Percentiles rank a stretch among this genome's conserved stretches.
phyloP scores from a whole-genome alignment of 2,329 filamentous ascomycete species.

The Fusarium camptoceras region DNA sequence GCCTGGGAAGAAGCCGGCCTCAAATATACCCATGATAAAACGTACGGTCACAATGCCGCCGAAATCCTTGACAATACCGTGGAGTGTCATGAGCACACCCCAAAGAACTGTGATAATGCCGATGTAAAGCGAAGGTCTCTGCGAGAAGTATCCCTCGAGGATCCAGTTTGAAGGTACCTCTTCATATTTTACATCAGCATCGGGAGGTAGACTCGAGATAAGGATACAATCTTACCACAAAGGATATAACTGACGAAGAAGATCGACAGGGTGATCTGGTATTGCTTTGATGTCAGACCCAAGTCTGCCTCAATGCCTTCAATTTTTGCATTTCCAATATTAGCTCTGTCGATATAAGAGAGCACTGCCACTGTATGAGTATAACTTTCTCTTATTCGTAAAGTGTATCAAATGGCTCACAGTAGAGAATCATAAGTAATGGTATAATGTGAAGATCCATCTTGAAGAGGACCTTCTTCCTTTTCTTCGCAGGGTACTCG shows the following conservation, averaged over 20 bases:
- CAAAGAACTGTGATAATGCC: not conserved
- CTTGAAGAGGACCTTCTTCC: not conserved
- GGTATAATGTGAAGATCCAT: not conserved
- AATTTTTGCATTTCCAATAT: not conserved
- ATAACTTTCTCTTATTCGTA: not conserved
- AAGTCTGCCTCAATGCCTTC: not conserved
- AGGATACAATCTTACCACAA: not conserved
- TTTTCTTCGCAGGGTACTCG: not conserved
- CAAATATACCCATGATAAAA: not conserved
- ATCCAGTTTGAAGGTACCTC: not conserved
- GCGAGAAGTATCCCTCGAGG: not conserved
- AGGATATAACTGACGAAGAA: not conserved
- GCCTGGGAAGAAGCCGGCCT: not conserved
- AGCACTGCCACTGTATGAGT: not conserved
- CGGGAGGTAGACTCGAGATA: not conserved
- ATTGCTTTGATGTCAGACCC: not conserved
- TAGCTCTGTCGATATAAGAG: not conserved
- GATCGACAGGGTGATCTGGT: not conserved
- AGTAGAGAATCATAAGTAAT: not conserved
- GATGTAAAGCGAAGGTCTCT: not conserved
- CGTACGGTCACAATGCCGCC: not conserved
- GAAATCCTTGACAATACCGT: not conserved
- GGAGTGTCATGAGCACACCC: not conserved
- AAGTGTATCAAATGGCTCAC: not conserved
- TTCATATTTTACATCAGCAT: not conserved